Base-by-base conservation (phyloP, 805 yeast species). In the Pichia cephalocereana region DNA sequence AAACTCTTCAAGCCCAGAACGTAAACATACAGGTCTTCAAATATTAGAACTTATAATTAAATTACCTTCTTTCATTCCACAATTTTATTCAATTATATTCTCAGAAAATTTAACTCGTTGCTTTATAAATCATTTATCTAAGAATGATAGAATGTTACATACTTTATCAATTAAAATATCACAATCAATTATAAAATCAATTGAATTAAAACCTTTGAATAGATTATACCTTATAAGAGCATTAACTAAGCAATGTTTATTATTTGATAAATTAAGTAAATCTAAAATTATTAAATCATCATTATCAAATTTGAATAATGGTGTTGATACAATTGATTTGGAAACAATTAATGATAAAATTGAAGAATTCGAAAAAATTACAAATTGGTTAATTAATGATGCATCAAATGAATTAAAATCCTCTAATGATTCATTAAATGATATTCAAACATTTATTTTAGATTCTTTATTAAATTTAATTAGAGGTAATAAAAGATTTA, bases 1-100 rank as follows among this genome's bases (percentile, higher is more conserved):
- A 6, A 79, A 78, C 37, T 79, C 82, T 54, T 73, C 96, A 0
- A 88, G 96, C 1, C 77, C 82, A 32, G 97, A 90, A 63, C 72
- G 96, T 49, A 91, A 90, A 62, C 86, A 75, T 63, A 77, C 87
- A 76, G 98, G 96, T 0, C 79, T 90, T 57, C 85, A 85, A 55
- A 75, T 89, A 11, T 79, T 90, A 52, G 71, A 67, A 40, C 68
- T 72, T 45, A 71, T 60, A 82, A 8, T 59, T 63, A 40, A 48
- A 37, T 44, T 44, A 19, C 39, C 56, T 27, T 55, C 54, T 7
- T 38, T 41, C 0, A 41, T 63, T 27, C 44, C 58, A 0, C 37
- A 47, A 34, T 26, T 50, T 15, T 57, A 56, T 10, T 44, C 60
- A 12, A 49, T 54, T 15, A 15, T 82, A 2, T 73, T 84, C 60